phyloP scores from a whole-genome alignment of 2,329 filamentous ascomycete species.

The Thelonectria discophora region DNA sequence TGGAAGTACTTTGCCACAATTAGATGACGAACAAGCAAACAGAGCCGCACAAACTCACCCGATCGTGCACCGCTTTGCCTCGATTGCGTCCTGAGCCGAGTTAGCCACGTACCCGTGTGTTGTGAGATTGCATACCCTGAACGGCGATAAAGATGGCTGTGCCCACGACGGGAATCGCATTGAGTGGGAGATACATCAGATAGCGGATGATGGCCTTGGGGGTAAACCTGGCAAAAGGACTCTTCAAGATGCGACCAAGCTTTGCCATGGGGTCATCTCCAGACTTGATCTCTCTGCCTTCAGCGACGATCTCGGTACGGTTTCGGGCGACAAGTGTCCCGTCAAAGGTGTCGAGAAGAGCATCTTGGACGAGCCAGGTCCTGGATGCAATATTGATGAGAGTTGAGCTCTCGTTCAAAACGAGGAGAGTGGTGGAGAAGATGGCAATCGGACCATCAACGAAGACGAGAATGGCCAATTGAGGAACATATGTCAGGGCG shows the following conservation, averaged over 20 bases:
- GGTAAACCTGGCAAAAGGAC: slow-evolving; percentile 64
- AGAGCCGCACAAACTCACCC: slow-evolving; percentile 55
- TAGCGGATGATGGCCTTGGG: slow-evolving; percentile 76
- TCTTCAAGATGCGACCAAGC: slow-evolving; percentile 66
- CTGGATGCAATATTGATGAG: slow-evolving; percentile 67
- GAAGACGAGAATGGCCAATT: slow-evolving; percentile 82
- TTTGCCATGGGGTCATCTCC: slow-evolving; percentile 65
- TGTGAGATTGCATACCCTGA: slow-evolving; percentile 62
- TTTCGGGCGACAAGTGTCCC: slow-evolving; percentile 67
- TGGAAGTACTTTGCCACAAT: slow-evolving; percentile 78
- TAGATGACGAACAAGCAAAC: slow-evolving; percentile 5
- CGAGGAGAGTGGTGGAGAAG: slow-evolving; percentile 74
- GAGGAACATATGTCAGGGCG: slow-evolving; percentile 84
- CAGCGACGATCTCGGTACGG: slow-evolving; percentile 69
- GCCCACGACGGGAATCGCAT: slow-evolving; percentile 90
- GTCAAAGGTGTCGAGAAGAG: slow-evolving; percentile 89
- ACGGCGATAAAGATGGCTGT: slow-evolving; percentile 82
- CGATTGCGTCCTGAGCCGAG: slow-evolving; percentile 55
- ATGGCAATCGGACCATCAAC: slow-evolving; percentile 85
- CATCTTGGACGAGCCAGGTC: slow-evolving; percentile 81
- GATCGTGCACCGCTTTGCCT: slow-evolving; percentile 60
- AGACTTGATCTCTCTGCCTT: slow-evolving; percentile 76
- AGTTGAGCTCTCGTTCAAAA: slow-evolving; percentile 69
- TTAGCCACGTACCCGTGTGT: not conserved
- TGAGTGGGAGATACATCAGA: slow-evolving; percentile 86